Evolutionary conservation across 192 early-diverging fungal species (phyloP).

Genomic region (Mortierella antarctica): DNA sequence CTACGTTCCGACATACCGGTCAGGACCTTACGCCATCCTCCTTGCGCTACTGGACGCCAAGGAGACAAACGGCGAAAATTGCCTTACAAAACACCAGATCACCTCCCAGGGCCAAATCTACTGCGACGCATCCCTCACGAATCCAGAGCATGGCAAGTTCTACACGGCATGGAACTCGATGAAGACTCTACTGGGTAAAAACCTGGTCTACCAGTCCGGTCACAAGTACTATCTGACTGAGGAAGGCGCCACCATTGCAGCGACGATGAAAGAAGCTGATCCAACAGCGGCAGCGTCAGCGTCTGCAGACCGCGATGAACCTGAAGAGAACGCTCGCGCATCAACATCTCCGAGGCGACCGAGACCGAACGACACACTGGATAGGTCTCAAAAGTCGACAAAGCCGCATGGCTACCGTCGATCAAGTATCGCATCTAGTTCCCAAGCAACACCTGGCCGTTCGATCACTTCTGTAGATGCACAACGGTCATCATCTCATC

Average conservation of each 20-base stretch:
- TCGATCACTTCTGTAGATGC: too few relatives aligned
- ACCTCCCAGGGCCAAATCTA: slow-evolving; percentile 70
- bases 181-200: slow-evolving; percentile 76
- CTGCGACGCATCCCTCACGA: slow-evolving; percentile 75
- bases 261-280: slow-evolving; percentile 49
- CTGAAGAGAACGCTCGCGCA: too few relatives aligned
- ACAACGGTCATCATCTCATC: too few relatives aligned
- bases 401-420: too few relatives aligned
- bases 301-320: neutral
- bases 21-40: slow-evolving; percentile 86
- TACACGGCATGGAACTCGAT: slow-evolving; percentile 87
- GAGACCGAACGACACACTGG: neutral
- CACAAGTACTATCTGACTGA: slow-evolving; percentile 77
- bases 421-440: too few relatives aligned
- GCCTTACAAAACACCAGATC: slow-evolving; percentile 76
- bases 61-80: slow-evolving; percentile 20
- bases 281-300: slow-evolving; percentile 5
- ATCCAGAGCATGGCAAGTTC: slow-evolving; percentile 53
- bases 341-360: neutral
- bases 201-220: slow-evolving; percentile 71
- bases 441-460: too few relatives aligned
- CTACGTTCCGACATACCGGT: slow-evolving; percentile 83
- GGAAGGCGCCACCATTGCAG: slow-evolving; percentile 72
- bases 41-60: slow-evolving; percentile 65
- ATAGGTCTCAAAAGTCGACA: too few relatives aligned